phyloP scores from a whole-genome alignment of 345 rosid genomes.

The Brassica incana region DNA sequence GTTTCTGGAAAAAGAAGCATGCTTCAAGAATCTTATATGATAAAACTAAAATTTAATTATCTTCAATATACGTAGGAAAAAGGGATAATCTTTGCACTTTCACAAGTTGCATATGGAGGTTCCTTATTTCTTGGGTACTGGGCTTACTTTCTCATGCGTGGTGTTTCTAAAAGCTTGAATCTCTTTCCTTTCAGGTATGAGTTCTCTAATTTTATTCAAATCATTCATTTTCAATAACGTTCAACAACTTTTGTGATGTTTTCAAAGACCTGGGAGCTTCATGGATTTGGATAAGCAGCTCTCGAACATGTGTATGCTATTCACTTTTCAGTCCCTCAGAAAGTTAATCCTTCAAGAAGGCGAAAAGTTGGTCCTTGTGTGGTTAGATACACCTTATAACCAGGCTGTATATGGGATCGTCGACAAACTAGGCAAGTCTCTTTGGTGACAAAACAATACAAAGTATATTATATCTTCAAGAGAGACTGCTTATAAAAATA shows the following conservation, averaged over 20 bases:
- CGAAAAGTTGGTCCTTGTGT: slow-evolving; percentile 90
- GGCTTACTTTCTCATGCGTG: slow-evolving; percentile 69
- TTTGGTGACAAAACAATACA: background rate
- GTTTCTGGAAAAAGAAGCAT: slow-evolving; percentile 6
- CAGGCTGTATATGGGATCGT: slow-evolving; percentile 96
- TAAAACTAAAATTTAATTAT: background rate
- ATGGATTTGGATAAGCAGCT: slow-evolving; percentile 71
- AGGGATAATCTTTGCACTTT: slow-evolving; percentile 61
- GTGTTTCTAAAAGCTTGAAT: slow-evolving; percentile 48
- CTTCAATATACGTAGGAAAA: slow-evolving; percentile 54
- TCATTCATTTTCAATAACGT: slow-evolving; percentile 8
- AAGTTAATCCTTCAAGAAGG: slow-evolving; percentile 96
- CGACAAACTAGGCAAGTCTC: slow-evolving; percentile 72
- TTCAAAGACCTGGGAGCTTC: slow-evolving; percentile 54
- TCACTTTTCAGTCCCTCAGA: slow-evolving; percentile 79
- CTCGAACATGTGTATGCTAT: slow-evolving; percentile 74
- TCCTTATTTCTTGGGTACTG: slow-evolving; percentile 79
- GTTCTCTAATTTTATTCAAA: slow-evolving; percentile 2
- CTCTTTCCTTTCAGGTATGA: slow-evolving; percentile 87
- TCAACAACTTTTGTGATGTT: slow-evolving; percentile 26
- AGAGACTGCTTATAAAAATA: background rate
- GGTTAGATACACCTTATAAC: slow-evolving; percentile 94
- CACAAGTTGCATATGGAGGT: slow-evolving; percentile 84
- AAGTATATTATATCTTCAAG: background rate
- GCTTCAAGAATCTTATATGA: background rate